Base-by-base conservation (phyloP, 2,329 filamentous ascomycete species). In the Volutella citrinella region DNA sequence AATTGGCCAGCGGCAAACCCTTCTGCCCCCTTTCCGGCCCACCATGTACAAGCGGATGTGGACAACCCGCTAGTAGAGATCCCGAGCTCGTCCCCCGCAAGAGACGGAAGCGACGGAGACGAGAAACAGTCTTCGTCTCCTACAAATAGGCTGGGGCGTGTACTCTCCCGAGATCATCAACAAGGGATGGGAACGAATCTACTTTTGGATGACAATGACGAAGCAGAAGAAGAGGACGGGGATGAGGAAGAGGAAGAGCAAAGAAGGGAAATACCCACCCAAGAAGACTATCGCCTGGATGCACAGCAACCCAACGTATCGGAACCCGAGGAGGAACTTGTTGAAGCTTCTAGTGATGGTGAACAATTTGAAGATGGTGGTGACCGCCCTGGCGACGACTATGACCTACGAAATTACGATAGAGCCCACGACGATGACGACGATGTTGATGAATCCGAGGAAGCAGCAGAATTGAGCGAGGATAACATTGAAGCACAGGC, bases 351-450 rank as follows among this genome's bases (percentile, higher is more conserved):
- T 22, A 46, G 40, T 25, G 50, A 49, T 34, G 41, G 41, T 26
- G 52, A 51, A 8, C 36, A 42, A 27, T 43, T 50, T 27, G 42
- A 40, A 14, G 51, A 58, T 31, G 52, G 48, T 13, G 49, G 50
- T 3, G 55, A 60, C 12, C 35, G 51, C 14, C 43, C 49, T 21
- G 58, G 59, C 10, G 56, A 61, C 19, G 59, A 61, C 34, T 60
- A 61, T 17, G 56, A 61, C 27, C 41, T 60, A 18, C 42, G 56
- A 29, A 59, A 59, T 23, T 61, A 60, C 34, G 54, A 55, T 27
- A 42, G 45, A 24, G 45, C 57, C 18, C 54, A 48, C 21, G 52
- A 56, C 27, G 60, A 63, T 16, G 61, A 60, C 13, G 59, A 62
- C 16, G 54, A 61, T 8, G 42, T 51, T 18, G 52, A 60, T 12